Base-by-base conservation (phyloP, 106 monocot species). In the Iris macrosiphon region DNA sequence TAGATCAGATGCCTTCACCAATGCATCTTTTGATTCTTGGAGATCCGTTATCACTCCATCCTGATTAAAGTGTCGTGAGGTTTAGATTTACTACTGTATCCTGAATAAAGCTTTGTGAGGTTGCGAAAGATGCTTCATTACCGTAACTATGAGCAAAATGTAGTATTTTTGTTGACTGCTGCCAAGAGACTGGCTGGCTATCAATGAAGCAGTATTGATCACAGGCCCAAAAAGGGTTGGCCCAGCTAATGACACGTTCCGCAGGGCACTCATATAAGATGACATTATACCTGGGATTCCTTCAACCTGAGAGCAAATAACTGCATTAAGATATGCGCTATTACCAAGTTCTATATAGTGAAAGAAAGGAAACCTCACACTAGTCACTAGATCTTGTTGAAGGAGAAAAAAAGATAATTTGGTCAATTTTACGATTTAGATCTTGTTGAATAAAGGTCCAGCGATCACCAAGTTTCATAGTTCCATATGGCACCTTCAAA, bases 41-140 rank as follows among this genome's bases (percentile, higher is more conserved):
- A 81, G 77, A 85, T 94, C 81, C 39, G 93, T 88, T 50, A 94
- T 80, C 32, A 94, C 93, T 27, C 89, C 94, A 74, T 95, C 94
- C 94, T 95, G 33, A 23, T 45, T 27, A 56, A 42, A 44, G 19
- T 49, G 34, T 60, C 59, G 8, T 18, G 46, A 50, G 52, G 14
- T 38, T 60, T 24, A 67, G 34, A 59, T n/a, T 34, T n/a, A 65
- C 15, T 24, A 8, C 11, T 21, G 35, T 25, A 23, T 4, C 12
- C 13, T 26, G 25, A 19, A 31, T 7, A 59, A 11, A 62, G 10
- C 18, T 27, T 40, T 42, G 18, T 9, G 8, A 19, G 15, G 47
- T 9, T 32, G 17, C 4, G 14, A 0, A 45, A 52, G 22, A 25
- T 61, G 37, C 11, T 18, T 48, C 34, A 31, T 65, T 79, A 94